phyloP scores from a whole-genome alignment of 2,329 filamentous ascomycete species.

The Monilinia fructicola region DNA sequence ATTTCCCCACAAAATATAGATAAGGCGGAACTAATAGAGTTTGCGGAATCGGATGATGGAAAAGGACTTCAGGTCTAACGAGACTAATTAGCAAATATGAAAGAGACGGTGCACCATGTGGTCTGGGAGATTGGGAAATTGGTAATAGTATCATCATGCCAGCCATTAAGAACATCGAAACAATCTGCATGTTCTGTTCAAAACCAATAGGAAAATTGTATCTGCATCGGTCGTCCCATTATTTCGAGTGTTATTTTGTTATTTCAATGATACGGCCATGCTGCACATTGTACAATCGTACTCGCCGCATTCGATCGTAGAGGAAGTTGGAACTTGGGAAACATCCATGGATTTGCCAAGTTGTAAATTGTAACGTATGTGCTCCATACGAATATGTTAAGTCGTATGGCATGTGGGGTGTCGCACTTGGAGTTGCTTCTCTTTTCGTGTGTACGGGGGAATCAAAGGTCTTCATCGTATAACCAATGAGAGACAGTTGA shows the following conservation, averaged over 20 bases:
- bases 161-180: background rate
- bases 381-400: background rate
- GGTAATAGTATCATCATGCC: slow-evolving; percentile 1
- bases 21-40: slow-evolving; percentile 16
- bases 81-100: slow-evolving; percentile 1
- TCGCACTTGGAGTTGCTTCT: background rate
- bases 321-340: too few species aligned
- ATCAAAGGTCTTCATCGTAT: background rate
- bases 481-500: background rate
- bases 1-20: slow-evolving; percentile 13
- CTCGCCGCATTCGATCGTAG: too few species aligned
- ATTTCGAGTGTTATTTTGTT: too few species aligned
- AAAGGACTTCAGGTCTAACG: slow-evolving; percentile 9
- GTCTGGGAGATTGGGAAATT: background rate
- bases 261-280: too few species aligned
- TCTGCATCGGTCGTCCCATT: background rate
- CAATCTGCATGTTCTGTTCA: background rate
- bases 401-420: background rate
- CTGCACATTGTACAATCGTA: too few species aligned
- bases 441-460: slow-evolving; percentile 6
- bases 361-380: slow-evolving; percentile 6
- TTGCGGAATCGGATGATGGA: slow-evolving; percentile 19
- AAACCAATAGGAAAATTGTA: background rate
- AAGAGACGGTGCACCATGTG: background rate
- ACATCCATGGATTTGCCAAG: slow-evolving; percentile 12